These are phyloP conservation scores for Ceratobasidium papillatum DNA, from an alignment of 1,284 basidiomycete species.

Conservation along the genomic window DNA sequence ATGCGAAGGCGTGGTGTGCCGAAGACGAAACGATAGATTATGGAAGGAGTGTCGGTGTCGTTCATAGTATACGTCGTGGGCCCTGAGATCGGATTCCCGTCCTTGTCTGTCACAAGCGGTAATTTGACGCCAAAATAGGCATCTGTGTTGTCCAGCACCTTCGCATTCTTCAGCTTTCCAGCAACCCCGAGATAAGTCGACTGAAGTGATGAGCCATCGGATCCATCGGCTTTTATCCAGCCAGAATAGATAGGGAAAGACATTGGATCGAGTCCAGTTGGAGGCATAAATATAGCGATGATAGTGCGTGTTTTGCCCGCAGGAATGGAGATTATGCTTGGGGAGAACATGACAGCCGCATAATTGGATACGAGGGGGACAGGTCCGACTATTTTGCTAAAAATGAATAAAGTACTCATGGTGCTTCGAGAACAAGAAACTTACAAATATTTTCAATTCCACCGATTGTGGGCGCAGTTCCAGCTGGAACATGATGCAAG, in stretches of 20 bases:
- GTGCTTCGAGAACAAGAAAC: background rate
- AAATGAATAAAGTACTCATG: background rate
- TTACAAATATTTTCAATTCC: conserved; percentile 49
- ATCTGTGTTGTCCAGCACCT: conserved; percentile 49
- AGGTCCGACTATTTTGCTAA: conserved; percentile 43
- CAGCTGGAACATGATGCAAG: conserved; percentile 47
- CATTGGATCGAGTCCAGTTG: conserved; percentile 46
- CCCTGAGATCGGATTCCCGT: background rate
- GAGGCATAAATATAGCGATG: conserved; percentile 48
- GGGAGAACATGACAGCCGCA: conserved; percentile 47
- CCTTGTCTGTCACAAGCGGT: conserved; percentile 8
- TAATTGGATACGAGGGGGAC: conserved; percentile 46
- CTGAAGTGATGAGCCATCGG: conserved; percentile 39
- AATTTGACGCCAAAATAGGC: conserved; percentile 35
- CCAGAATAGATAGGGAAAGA: conserved; percentile 51
- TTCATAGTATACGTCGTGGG: conserved; percentile 48
- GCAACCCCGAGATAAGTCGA: conserved; percentile 49
- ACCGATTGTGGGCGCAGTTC: conserved; percentile 56
- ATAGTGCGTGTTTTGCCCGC: conserved; percentile 46
- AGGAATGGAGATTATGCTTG: conserved; percentile 46
- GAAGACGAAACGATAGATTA: conserved; percentile 49
- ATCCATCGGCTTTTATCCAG: conserved; percentile 43
- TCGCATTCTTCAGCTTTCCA: conserved; percentile 50
- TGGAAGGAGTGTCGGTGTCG: conserved; percentile 30
- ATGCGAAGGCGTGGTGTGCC: conserved; percentile 51